Evolutionary conservation across 2,329 filamentous ascomycete genomes (phyloP).

Genomic region (Pseudocercospora macadamiae): DNA sequence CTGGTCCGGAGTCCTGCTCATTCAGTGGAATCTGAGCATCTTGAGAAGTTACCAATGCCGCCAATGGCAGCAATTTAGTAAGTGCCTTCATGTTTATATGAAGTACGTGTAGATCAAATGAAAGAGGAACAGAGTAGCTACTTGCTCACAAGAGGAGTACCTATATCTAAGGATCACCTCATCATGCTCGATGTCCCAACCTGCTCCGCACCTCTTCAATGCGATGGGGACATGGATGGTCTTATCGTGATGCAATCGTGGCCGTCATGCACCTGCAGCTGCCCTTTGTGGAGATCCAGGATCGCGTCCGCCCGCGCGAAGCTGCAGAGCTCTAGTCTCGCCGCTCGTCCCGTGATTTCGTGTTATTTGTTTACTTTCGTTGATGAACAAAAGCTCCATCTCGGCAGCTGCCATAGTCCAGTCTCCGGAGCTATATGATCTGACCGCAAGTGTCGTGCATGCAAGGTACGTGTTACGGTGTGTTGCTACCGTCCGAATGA

Average conservation of each 20-base stretch:
- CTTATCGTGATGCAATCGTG: constrained; percentile 19
- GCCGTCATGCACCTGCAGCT: constrained; percentile 11
- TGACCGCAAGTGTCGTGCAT: too few species aligned
- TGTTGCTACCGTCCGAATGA: too few species aligned
- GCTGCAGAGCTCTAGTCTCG: background rate
- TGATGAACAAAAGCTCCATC: background rate
- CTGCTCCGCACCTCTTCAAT: background rate
- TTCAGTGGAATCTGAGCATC: constrained; percentile 32
- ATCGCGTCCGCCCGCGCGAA: background rate
- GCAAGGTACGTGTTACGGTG: too few species aligned
- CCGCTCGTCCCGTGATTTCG: background rate
- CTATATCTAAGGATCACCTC: background rate
- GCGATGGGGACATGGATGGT: background rate
- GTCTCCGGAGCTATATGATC: too few species aligned
- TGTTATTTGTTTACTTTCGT: background rate
- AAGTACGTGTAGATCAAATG: background rate
- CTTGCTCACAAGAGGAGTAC: too few species aligned
- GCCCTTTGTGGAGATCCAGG: background rate
- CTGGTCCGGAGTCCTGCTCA: constrained; percentile 17
- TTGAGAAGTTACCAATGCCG: constrained; percentile 25
- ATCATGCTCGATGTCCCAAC: background rate
- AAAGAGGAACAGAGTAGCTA: background rate
- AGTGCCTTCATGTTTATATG: constrained; percentile 21
- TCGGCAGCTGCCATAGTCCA: too few species aligned
- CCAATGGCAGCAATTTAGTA: constrained; percentile 28